These are phyloP conservation scores for Nemania serpens DNA, from an alignment of 2,329 filamentous ascomycete species.

Conservation along the genomic window DNA sequence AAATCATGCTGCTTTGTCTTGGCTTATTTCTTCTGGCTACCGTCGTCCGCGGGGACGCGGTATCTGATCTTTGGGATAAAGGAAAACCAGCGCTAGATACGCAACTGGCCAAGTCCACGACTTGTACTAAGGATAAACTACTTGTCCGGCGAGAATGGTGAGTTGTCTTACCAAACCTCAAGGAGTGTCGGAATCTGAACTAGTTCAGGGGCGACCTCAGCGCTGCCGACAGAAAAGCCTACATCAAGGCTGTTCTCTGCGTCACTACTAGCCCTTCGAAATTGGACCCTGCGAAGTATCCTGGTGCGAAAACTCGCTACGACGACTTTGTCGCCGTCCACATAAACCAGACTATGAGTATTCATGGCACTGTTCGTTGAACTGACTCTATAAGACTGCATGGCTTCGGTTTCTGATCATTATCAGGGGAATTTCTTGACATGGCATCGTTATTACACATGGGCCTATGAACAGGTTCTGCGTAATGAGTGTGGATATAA, in stretches of 20 bases:
- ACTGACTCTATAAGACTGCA: neutral
- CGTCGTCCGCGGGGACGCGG: slow-evolving; percentile 30
- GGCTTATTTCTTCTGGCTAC: slow-evolving; percentile 15
- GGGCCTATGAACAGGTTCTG: slow-evolving; percentile 36
- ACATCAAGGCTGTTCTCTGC: slow-evolving; percentile 37
- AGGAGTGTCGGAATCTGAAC: neutral
- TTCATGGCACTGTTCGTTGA: slow-evolving; percentile 35
- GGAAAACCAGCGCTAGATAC: slow-evolving; percentile 32
- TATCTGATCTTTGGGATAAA: slow-evolving; percentile 34
- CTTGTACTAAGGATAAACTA: slow-evolving; percentile 34
- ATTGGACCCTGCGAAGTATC: slow-evolving; percentile 28
- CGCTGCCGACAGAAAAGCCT: slow-evolving; percentile 29
- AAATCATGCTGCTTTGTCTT: slow-evolving; percentile 11
- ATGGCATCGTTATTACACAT: slow-evolving; percentile 39
- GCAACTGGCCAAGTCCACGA: slow-evolving; percentile 32
- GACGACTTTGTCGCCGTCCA: slow-evolving; percentile 43
- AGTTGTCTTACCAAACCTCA: neutral
- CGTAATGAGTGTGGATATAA: slow-evolving; percentile 39
- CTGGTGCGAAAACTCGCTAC: slow-evolving; percentile 38
- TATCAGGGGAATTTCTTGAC: slow-evolving; percentile 32
- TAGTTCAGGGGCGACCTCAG: slow-evolving; percentile 25
- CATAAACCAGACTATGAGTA: slow-evolving; percentile 37
- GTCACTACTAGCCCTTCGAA: slow-evolving; percentile 33
- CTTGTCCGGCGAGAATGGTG: slow-evolving; percentile 35
- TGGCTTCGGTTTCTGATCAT: neutral